A percentile compares a stretch with the other conserved stretches of the same genome.
These are phyloP conservation scores for Hyphodiscus sp. DNA, from an alignment of 2,329 filamentous ascomycete genomes.

Conservation along the genomic window DNA sequence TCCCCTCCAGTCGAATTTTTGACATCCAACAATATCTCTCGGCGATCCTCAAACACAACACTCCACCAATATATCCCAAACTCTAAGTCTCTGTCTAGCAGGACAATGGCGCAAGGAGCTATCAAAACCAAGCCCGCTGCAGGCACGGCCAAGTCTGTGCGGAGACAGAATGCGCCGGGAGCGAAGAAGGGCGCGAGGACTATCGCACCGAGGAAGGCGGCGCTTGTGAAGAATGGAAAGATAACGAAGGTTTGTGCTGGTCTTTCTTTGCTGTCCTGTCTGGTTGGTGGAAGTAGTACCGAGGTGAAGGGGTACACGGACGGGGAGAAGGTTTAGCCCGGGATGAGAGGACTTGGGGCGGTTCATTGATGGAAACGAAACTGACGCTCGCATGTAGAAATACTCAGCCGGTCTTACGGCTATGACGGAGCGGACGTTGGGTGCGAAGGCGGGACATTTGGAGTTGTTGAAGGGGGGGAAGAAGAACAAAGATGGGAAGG, in stretches of 20 bases:
- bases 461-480: slow-evolving; percentile 62
- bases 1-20: not conserved
- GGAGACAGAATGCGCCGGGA: slow-evolving; percentile 33
- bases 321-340: not conserved
- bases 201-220: slow-evolving; percentile 61
- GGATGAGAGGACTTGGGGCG: not conserved
- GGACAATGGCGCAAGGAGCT: slow-evolving; percentile 29
- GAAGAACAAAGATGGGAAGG: slow-evolving; percentile 44
- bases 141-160: slow-evolving; percentile 20
- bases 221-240: slow-evolving; percentile 52
- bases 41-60: not conserved
- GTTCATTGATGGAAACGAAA: not conserved
- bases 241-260: slow-evolving; percentile 48
- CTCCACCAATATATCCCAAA: not conserved
- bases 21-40: not conserved
- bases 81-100: not conserved
- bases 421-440: slow-evolving; percentile 61
- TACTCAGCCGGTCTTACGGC: slow-evolving; percentile 51
- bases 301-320: not conserved
- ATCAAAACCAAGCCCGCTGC: slow-evolving; percentile 27
- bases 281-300: slow-evolving; percentile 1
- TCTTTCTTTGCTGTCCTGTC: not conserved
- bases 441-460: slow-evolving; percentile 61
- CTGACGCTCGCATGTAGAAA: slow-evolving; percentile 40
- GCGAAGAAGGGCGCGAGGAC: slow-evolving; percentile 53